Percentiles rank a stretch among this genome's conserved stretches.
These are phyloP conservation scores for Fusarium chlamydosporum DNA, from an alignment of 2,329 filamentous ascomycete genomes.

Conservation along the genomic window DNA sequence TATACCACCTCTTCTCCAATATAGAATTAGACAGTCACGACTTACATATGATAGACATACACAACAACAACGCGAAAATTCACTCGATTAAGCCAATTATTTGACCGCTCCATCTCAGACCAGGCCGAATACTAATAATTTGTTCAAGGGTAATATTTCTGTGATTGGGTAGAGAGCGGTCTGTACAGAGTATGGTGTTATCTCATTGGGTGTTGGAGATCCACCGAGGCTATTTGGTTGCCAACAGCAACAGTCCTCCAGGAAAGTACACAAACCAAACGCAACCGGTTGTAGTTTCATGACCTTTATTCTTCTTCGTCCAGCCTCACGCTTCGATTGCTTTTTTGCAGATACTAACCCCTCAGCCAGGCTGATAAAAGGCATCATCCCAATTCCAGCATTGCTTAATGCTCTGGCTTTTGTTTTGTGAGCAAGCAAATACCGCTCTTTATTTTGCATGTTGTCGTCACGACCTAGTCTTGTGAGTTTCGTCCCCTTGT, in stretches of 20 bases:
- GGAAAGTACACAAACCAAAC: conserved; percentile 56
- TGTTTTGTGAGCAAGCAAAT: conserved; percentile 28
- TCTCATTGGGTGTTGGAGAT: conserved; percentile 25
- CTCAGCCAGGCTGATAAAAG: conserved; percentile 23
- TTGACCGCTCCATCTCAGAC: conserved; percentile 15
- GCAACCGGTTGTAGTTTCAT: conserved; percentile 35
- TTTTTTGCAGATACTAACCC: conserved; percentile 47
- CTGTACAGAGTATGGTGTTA: conserved; percentile 12
- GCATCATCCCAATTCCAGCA: conserved; percentile 44
- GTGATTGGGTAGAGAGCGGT: conserved; percentile 21
- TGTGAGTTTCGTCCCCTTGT: conserved; percentile 45
- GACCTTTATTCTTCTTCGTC: conserved; percentile 33
- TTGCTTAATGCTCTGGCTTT: conserved; percentile 49
- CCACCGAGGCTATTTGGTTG: conserved; percentile 42
- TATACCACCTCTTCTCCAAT: conserved; percentile 40
- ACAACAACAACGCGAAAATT: conserved; percentile 22
- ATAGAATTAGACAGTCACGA: conserved; percentile 41
- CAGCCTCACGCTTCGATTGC: conserved; percentile 38
- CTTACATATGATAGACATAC: conserved; percentile 24
- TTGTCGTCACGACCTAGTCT: conserved; percentile 45
- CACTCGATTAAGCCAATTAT: conserved; percentile 9
- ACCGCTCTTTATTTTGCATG: conserved; percentile 49
- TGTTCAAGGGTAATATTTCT: background rate
- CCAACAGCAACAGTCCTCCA: conserved; percentile 52
- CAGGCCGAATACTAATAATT: conserved; percentile 3